These are phyloP conservation scores for Colletotrichum euphorbiae DNA, from an alignment of 2,329 filamentous ascomycete genomes.

Conservation along the genomic window DNA sequence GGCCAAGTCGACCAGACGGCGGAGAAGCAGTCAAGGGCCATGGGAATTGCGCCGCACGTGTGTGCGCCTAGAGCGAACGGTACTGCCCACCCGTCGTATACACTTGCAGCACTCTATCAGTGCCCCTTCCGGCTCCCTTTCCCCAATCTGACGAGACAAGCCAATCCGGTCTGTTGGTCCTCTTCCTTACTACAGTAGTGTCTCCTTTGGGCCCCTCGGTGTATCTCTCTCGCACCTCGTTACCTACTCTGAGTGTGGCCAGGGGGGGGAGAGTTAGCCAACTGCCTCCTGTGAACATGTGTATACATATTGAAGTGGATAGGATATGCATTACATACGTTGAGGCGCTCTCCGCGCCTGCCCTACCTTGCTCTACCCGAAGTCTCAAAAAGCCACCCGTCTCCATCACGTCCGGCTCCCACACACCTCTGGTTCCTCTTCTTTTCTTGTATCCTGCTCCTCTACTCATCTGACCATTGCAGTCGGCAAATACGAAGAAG, in stretches of 20 bases:
- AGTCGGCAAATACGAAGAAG: conserved; percentile 4
- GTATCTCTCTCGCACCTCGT: conserved; percentile 41
- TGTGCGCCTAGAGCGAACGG: conserved; percentile 41
- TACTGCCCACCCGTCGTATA: conserved; percentile 40
- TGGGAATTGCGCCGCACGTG: conserved; percentile 38
- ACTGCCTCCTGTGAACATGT: conserved; percentile 25
- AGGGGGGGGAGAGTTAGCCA: conserved; percentile 24
- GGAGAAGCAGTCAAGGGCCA: conserved; percentile 35
- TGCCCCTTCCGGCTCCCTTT: conserved; percentile 41
- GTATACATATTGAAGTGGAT: conserved; percentile 21
- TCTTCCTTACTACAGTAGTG: conserved; percentile 38
- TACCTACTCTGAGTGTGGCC: conserved; percentile 39
- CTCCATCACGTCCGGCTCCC: conserved; percentile 27
- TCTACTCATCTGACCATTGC: background rate
- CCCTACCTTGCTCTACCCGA: conserved; percentile 19
- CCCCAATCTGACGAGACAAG: conserved; percentile 41
- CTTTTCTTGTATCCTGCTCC: conserved; percentile 10
- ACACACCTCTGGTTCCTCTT: conserved; percentile 8
- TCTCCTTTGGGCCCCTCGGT: conserved; percentile 40
- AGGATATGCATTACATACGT: conserved; percentile 20
- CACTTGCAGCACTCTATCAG: conserved; percentile 41
- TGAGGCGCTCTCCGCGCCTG: conserved; percentile 35
- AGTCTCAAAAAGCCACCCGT: conserved; percentile 38
- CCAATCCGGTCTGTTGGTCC: conserved; percentile 41
- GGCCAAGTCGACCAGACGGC: conserved; percentile 32